A percentile compares a stretch with the other conserved stretches of the same genome.
Conservation (phyloP, 1,284 basidiomycete species). For the Pseudozyma flocculosa region DNA sequence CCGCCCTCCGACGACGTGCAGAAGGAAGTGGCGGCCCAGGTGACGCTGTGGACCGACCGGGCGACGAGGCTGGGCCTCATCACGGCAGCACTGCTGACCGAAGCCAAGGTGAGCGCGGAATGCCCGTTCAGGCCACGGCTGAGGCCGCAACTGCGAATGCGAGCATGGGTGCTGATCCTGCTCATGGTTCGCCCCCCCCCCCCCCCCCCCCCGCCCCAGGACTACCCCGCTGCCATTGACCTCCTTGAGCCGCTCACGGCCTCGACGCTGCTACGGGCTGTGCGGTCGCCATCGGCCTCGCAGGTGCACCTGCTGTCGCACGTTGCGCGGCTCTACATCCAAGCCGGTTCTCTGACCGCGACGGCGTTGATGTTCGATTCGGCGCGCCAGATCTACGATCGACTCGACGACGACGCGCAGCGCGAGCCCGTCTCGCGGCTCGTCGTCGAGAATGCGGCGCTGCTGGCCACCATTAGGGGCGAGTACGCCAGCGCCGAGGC, state of each 20-base stretch:
- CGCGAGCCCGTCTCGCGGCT: not conserved
- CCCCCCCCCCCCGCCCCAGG: not conserved
- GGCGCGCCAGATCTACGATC: not conserved
- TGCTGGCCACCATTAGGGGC: slow-evolving; percentile 4
- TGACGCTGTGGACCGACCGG: slow-evolving; percentile 12
- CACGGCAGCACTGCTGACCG: slow-evolving; percentile 13
- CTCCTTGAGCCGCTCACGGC: slow-evolving; percentile 7
- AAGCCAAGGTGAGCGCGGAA: slow-evolving; percentile 16
- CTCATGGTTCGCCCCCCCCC: no score
- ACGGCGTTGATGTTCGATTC: not conserved
- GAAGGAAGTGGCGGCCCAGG: not conserved
- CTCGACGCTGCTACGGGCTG: not conserved
- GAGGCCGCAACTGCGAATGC: no score
- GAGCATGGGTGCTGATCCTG: no score
- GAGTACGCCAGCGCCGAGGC: slow-evolving; percentile 1
- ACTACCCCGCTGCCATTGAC: slow-evolving; percentile 6
- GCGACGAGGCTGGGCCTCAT: slow-evolving; percentile 13
- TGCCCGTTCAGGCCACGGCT: no score
- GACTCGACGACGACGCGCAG: not conserved
- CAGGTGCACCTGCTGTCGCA: slow-evolving; percentile 1
- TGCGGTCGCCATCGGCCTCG: not conserved
- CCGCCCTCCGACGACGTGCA: no score
- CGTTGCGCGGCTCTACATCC: slow-evolving; percentile 4
- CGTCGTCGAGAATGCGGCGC: not conserved
- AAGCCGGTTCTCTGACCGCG: not conserved